These are phyloP conservation scores for Sechiopsis laciniata DNA, from an alignment of 306 rosid species.

Conservation along the genomic window DNA sequence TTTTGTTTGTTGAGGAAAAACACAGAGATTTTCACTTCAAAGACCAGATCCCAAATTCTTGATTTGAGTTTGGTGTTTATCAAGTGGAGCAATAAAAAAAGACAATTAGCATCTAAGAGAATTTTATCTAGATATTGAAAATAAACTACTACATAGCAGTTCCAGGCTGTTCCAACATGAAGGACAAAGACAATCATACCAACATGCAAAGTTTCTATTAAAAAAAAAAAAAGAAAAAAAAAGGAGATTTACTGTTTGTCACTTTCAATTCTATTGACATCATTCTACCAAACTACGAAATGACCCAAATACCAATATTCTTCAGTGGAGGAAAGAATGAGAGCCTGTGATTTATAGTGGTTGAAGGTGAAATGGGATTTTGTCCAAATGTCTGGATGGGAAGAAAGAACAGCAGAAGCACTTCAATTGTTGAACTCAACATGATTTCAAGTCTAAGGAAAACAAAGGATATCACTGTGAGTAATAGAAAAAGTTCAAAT, in stretches of 20 bases:
- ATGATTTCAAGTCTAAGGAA: background rate
- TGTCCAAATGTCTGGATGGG: constrained; percentile 6
- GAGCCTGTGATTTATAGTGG: background rate
- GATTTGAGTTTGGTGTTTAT: background rate
- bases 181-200: constrained; percentile 2
- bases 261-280: constrained; percentile 9
- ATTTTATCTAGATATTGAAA: background rate
- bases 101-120: background rate
- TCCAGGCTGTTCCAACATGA: constrained; percentile 7
- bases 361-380: background rate
- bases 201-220: constrained; percentile 1
- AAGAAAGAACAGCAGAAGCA: constrained; percentile 7
- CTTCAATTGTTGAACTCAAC: background rate
- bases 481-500: background rate
- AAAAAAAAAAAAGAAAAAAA: background rate
- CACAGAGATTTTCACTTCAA: too few relatives aligned
- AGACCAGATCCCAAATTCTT: too few relatives aligned
- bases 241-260: background rate
- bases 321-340: background rate
- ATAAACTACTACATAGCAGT: background rate
- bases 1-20: background rate
- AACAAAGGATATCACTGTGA: background rate
- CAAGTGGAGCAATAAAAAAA: background rate
- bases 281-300: constrained; percentile 3
- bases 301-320: constrained; percentile 3